A percentile compares a stretch with the other conserved stretches of the same genome.
Conservation (phyloP, 768 basidiomycete genomes). For the Termitomyces sp. region DNA sequence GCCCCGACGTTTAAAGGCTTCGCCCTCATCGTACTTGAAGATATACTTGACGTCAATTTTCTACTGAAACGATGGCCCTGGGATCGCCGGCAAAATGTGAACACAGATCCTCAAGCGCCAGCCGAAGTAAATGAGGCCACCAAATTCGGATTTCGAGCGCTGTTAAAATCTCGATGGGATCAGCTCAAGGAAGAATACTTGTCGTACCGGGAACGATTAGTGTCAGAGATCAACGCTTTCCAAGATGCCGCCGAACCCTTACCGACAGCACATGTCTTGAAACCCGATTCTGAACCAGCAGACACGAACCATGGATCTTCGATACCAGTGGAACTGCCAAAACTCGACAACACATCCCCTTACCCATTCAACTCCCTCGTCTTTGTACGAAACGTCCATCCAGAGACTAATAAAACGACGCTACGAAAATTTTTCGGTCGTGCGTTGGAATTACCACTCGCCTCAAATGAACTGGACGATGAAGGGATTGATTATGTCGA, state of each 20-base stretch:
- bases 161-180: slow-evolving; percentile 60
- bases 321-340: neutral
- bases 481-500: slow-evolving; percentile 72
- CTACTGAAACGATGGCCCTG: slow-evolving; percentile 61
- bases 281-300: neutral
- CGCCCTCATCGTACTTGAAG: slow-evolving; percentile 57
- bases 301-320: slow-evolving; percentile 4
- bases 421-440: slow-evolving; percentile 53
- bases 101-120: neutral
- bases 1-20: slow-evolving; percentile 68
- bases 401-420: slow-evolving; percentile 78
- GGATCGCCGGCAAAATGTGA: slow-evolving; percentile 24
- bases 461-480: slow-evolving; percentile 4
- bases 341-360: slow-evolving; percentile 25
- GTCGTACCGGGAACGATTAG: slow-evolving; percentile 49
- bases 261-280: neutral
- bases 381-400: slow-evolving; percentile 65
- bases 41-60: slow-evolving; percentile 30
- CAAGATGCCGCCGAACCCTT: slow-evolving; percentile 19
- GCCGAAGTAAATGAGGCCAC: slow-evolving; percentile 32
- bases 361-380: slow-evolving; percentile 67
- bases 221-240: slow-evolving; percentile 38
- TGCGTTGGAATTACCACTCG: slow-evolving; percentile 25
- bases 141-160: slow-evolving; percentile 54
- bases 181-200: slow-evolving; percentile 64